Percentiles rank a stretch among this genome's conserved stretches.
phyloP scores from a whole-genome alignment of 2,329 filamentous ascomycete species.

The Venturia carpophila region DNA sequence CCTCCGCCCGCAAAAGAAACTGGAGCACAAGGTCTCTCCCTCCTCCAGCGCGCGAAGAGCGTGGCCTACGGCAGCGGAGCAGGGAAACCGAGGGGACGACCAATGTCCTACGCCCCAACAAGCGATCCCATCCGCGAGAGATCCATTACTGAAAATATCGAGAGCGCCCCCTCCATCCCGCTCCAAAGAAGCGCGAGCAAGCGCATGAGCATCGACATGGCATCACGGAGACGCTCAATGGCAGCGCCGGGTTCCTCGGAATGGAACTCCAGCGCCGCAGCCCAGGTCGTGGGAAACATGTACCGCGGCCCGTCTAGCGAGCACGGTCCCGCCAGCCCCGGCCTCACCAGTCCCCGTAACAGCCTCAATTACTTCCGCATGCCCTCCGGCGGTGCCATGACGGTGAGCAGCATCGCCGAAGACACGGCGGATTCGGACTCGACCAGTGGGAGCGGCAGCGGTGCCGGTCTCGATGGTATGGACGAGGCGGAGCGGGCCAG shows the following conservation, averaged over 20 bases:
- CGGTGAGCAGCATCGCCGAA: slow-evolving; percentile 28
- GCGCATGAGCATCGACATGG: slow-evolving; percentile 28
- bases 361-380: slow-evolving; percentile 41
- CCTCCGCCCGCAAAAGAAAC: slow-evolving; percentile 52
- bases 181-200: slow-evolving; percentile 51
- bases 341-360: slow-evolving; percentile 31
- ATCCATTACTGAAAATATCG: slow-evolving; percentile 49
- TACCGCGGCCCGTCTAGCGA: slow-evolving; percentile 55
- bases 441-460: slow-evolving; percentile 9
- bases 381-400: slow-evolving; percentile 40
- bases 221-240: background rate
- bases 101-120: slow-evolving; percentile 23
- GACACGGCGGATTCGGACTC: slow-evolving; percentile 23
- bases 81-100: slow-evolving; percentile 28
- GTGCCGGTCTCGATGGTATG: slow-evolving; percentile 6
- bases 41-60: slow-evolving; percentile 54
- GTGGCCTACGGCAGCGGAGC: slow-evolving; percentile 37
- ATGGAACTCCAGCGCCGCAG: slow-evolving; percentile 40
- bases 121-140: slow-evolving; percentile 24
- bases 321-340: slow-evolving; percentile 52
- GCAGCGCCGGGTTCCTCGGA: slow-evolving; percentile 34
- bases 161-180: slow-evolving; percentile 69
- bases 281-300: slow-evolving; percentile 78
- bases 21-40: slow-evolving; percentile 24
- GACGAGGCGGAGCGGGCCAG: slow-evolving; percentile 14